Conservation (phyloP, 257 asterid species). For the Fraxinus pennsylvanica region DNA sequence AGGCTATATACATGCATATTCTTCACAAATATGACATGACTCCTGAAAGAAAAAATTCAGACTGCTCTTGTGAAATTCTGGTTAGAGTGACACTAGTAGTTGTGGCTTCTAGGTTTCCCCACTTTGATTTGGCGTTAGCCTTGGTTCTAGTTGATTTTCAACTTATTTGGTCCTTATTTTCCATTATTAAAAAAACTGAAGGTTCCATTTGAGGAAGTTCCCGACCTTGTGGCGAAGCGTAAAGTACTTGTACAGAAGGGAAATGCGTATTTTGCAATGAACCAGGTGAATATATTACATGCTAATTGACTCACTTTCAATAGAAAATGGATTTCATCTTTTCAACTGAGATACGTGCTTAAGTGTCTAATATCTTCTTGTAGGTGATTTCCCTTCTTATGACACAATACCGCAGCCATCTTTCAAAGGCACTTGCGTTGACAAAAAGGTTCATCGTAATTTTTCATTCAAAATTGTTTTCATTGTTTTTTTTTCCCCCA, state of each 20-base stretch:
- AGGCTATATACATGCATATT: not conserved
- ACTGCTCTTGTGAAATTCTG: not conserved
- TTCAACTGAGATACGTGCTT: conserved; percentile 17
- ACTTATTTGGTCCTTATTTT: conserved; percentile 23
- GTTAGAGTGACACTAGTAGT: not conserved
- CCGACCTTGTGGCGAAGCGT: conserved; percentile 84
- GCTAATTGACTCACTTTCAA: conserved; percentile 24
- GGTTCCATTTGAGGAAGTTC: conserved; percentile 99
- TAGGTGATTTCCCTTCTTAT: conserved; percentile 85
- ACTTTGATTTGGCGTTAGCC: conserved; percentile 9
- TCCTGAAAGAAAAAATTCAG: not conserved
- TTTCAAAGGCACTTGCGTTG: conserved; percentile 87
- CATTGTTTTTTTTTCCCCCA: not conserved
- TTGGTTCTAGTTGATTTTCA: conserved; percentile 26
- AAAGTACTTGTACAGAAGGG: conserved; percentile 81
- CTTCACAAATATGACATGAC: conserved; percentile 2
- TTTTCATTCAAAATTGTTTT: conserved; percentile 12
- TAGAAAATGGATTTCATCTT: conserved; percentile 16
- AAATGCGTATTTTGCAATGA: conserved; percentile 82
- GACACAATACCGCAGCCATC: conserved; percentile 79
- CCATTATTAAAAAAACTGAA: conserved; percentile 29
- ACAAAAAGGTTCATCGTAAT: conserved; percentile 70
- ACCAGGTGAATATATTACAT: conserved; percentile 56
- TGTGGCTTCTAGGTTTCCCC: conserved; percentile 1
- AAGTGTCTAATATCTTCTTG: conserved; percentile 25